Evolutionary conservation across 331 rosid species (phyloP), one percentile per base, ranked within the genome.

Genomic region (Ulmus americana): DNA sequence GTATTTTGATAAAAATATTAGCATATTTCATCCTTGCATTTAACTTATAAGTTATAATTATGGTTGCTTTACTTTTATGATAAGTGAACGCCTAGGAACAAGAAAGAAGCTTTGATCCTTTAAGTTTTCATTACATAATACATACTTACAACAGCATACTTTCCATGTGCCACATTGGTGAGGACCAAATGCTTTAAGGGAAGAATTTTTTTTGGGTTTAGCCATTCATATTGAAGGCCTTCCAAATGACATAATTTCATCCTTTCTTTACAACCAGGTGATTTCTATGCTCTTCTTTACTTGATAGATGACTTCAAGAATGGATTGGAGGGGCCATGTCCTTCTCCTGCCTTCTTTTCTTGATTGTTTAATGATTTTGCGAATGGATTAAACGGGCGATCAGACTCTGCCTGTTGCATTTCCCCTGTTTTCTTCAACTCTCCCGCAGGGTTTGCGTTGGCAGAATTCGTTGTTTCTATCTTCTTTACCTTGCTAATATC

Each of bases 221-320:
- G 4, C 2, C 45, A 59, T 7, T 8, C 14, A 43, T 28, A 28
- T 47, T 46, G 9, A 55, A 64, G 6, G 42, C 46, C 52, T 12
- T 41, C 38, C 49, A 14, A 57, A 53, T 54, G 12, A 16, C 55
- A 44, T 12, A 3, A 40, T 11, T 47, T 18, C 2, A 63, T 61
- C 47, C 9, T 9, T 10, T 41, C 7, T 58, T 8, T 67, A 59
- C 49, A 40, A 66, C 56, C 70, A 13, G 14, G 42, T 55, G 68
- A 44, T 61, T 35, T 41, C 14, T 56, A 43, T 6, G 54, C 74
- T 59, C 63, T 35, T 43, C 9, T 52, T 40, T 79, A 94, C 85
- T 84, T 89, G 56, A 87, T 40, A 12, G 82, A 68, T 46, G 90
- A 76, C 95, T 89, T 94, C 65, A 85, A 71, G 83, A 92, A 89